These are phyloP conservation scores for Teunomyces panamensis DNA, from an alignment of 805 yeast genomes.

Conservation along the genomic window DNA sequence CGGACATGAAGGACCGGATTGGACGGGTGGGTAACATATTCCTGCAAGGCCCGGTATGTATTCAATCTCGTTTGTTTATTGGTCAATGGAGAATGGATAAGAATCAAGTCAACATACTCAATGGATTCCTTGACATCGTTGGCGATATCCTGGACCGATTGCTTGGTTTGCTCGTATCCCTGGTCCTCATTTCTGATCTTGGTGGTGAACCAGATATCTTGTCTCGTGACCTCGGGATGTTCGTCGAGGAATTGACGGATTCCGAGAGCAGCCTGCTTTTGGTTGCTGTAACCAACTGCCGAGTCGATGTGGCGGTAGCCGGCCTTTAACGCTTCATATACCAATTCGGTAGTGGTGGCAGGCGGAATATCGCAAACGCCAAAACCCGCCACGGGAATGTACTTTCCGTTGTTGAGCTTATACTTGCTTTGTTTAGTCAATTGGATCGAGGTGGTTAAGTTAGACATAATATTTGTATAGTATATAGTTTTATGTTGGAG, in stretches of 20 bases:
- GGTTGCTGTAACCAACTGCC: conserved; percentile 68
- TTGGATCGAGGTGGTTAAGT: conserved; percentile 32
- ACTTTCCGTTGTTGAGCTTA: conserved; percentile 52
- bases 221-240: conserved; percentile 31
- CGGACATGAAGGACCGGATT: conserved; percentile 45
- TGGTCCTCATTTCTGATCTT: conserved; percentile 28
- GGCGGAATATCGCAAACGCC: conserved; percentile 51
- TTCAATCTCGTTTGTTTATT: conserved; percentile 46
- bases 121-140: conserved; percentile 28
- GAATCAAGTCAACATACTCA: conserved; percentile 39
- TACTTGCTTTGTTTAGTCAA: conserved; percentile 33
- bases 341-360: conserved; percentile 39
- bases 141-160: conserved; percentile 28
- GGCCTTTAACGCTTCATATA: conserved; percentile 52
- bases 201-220: conserved; percentile 37
- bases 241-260: conserved; percentile 51
- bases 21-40: conserved; percentile 44
- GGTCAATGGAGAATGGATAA: conserved; percentile 53
- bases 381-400: conserved; percentile 55
- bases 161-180: conserved; percentile 35
- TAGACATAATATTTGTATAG: conserved; percentile 30
- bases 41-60: conserved; percentile 74
- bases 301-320: conserved; percentile 78
- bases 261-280: conserved; percentile 58
- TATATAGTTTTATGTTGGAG: neutral